These are phyloP conservation scores for Coelastrella sp. DNA, from an alignment of 139 green algal species.

Conservation along the genomic window DNA sequence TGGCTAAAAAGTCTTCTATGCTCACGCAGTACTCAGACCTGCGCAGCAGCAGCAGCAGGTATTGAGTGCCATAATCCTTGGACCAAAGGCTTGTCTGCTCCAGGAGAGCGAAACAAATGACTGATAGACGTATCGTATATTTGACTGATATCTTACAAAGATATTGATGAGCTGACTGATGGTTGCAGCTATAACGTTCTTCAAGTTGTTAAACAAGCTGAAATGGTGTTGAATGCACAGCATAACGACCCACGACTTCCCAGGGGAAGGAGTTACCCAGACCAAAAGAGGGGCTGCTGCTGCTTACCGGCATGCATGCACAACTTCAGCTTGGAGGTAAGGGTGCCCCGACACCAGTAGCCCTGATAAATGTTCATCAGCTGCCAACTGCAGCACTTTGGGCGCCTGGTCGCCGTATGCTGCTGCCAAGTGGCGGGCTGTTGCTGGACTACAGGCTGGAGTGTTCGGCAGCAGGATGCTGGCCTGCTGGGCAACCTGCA, in stretches of 20 bases:
- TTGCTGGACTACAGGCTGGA: slow-evolving; percentile 78
- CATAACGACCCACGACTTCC: too few relatives aligned
- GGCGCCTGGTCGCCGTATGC: slow-evolving; percentile 91
- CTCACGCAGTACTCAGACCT: slow-evolving; percentile 92
- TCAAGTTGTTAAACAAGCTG: too few relatives aligned
- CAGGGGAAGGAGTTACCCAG: too few relatives aligned
- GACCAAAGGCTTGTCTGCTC: too few relatives aligned
- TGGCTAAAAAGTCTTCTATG: slow-evolving; percentile 93
- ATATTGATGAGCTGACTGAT: too few relatives aligned
- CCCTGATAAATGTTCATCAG: slow-evolving; percentile 80
- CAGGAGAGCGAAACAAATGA: too few relatives aligned
- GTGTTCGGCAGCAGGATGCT: slow-evolving; percentile 18
- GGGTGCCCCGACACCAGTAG: slow-evolving; percentile 91
- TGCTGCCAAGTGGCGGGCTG: slow-evolving; percentile 77
- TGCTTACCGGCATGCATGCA: slow-evolving; percentile 43
- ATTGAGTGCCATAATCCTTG: too few relatives aligned
- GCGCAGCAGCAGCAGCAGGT: neutral
- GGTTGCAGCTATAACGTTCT: too few relatives aligned
- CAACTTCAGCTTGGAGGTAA: slow-evolving; percentile 95
- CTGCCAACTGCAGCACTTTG: slow-evolving; percentile 81
- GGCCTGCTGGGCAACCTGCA: slow-evolving; percentile 50
- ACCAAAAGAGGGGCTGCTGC: neutral
- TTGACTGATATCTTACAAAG: too few relatives aligned
- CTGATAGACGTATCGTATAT: too few relatives aligned
- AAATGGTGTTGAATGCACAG: too few relatives aligned